These are phyloP conservation scores for Bacidia gigantensis DNA, from an alignment of 495 filamentous ascomycete genomes.

Conservation along the genomic window DNA sequence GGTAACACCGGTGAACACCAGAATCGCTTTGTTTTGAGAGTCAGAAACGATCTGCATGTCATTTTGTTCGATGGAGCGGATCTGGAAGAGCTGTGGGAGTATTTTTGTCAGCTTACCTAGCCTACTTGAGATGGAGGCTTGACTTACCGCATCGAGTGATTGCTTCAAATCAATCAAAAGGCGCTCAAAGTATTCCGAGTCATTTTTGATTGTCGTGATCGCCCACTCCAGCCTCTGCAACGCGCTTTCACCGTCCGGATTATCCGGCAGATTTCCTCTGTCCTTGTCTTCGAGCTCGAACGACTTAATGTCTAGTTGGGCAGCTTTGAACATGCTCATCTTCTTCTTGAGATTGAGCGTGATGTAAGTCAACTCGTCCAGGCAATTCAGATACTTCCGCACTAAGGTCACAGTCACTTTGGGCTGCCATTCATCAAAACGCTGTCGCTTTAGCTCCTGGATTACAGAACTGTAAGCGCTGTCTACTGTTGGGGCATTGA, in stretches of 20 bases:
- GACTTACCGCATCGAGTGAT: conserved; percentile 16
- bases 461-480: conserved; percentile 19
- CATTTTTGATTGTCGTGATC: conserved; percentile 11
- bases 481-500: conserved; percentile 18
- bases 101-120: background rate
- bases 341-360: conserved; percentile 16
- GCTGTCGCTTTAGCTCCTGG: conserved; percentile 20
- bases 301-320: conserved; percentile 17
- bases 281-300: conserved; percentile 17
- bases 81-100: conserved; percentile 18
- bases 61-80: conserved; percentile 23
- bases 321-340: conserved; percentile 17
- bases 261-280: conserved; percentile 11
- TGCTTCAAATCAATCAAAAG: conserved; percentile 18
- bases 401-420: conserved; percentile 20
- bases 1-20: conserved; percentile 22
- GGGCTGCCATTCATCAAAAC: conserved; percentile 20
- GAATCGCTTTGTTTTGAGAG: conserved; percentile 21
- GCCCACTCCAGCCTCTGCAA: conserved; percentile 14
- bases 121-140: background rate
- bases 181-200: conserved; percentile 15
- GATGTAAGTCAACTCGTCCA: conserved; percentile 20
- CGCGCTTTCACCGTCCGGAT: conserved; percentile 13
- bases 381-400: conserved; percentile 19
- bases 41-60: conserved; percentile 22